These are phyloP conservation scores for Clitocybe nebularis DNA, from an alignment of 1,284 basidiomycete genomes.

Conservation along the genomic window DNA sequence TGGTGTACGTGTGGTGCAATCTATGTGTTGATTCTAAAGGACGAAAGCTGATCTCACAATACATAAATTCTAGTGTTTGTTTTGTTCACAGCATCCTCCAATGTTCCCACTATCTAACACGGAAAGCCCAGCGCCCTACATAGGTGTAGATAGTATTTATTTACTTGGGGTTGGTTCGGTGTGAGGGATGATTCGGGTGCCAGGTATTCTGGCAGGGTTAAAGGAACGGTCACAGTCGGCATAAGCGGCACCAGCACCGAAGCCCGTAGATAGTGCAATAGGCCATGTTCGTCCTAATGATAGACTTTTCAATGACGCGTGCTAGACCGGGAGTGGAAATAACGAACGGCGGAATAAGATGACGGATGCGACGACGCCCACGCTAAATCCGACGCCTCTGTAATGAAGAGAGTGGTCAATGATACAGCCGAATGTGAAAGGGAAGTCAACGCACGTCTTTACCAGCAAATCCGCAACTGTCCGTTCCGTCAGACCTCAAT, in stretches of 20 bases:
- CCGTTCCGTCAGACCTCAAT: constrained; percentile 15
- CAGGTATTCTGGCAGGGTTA: constrained; percentile 91
- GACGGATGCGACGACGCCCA: constrained; percentile 91
- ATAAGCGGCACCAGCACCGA: constrained; percentile 85
- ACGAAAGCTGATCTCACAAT: not conserved
- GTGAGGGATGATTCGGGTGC: constrained; percentile 70
- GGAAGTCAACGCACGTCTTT: constrained; percentile 57
- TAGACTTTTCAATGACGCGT: constrained; percentile 11
- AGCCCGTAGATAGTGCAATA: constrained; percentile 89
- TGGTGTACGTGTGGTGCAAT: not conserved
- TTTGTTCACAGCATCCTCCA: not conserved
- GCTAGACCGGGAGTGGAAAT: constrained; percentile 4
- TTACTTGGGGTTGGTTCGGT: constrained; percentile 21
- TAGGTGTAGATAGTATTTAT: too few species aligned
- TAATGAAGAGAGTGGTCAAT: constrained; percentile 9
- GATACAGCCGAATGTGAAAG: not conserved
- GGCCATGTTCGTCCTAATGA: constrained; percentile 92
- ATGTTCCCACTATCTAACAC: too few species aligned
- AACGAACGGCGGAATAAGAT: constrained; percentile 92
- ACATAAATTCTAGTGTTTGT: not conserved
- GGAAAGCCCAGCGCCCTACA: not conserved
- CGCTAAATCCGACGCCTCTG: constrained; percentile 93
- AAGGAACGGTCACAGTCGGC: constrained; percentile 96
- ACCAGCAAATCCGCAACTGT: constrained; percentile 76
- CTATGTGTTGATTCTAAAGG: not conserved